These are phyloP conservation scores for Carpinus fangiana DNA, from an alignment of 306 rosid genomes.

Conservation along the genomic window DNA sequence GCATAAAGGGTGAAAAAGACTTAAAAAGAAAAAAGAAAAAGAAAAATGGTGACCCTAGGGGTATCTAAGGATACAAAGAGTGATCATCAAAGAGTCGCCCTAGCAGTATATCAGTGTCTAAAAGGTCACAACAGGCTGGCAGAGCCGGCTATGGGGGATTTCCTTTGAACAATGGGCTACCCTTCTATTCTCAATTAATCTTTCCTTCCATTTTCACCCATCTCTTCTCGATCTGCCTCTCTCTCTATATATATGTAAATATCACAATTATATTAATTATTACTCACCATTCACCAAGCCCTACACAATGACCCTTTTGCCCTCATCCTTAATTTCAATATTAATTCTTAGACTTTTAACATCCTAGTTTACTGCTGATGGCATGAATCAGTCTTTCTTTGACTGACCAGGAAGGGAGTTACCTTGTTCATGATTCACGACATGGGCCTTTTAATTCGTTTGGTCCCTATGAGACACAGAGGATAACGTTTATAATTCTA, in stretches of 20 bases:
- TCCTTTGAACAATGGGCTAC: conserved; percentile 16
- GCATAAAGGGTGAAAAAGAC: background rate
- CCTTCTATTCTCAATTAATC: conserved; percentile 8
- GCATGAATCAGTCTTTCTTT: no score
- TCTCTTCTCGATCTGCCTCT: background rate
- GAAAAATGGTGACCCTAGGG: conserved; percentile 14
- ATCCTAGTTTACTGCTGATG: no score
- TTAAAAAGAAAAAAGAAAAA: background rate
- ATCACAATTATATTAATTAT: no score
- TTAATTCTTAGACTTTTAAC: no score
- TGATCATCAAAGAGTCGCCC: conserved; percentile 1
- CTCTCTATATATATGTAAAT: no score
- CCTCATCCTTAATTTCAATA: background rate
- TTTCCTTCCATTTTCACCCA: background rate
- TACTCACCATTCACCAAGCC: background rate
- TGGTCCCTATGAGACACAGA: no score
- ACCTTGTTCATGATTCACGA: no score
- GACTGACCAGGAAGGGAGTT: no score
- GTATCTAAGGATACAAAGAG: conserved; percentile 20
- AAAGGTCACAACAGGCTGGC: conserved; percentile 35
- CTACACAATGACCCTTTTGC: background rate
- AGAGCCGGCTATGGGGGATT: conserved; percentile 8
- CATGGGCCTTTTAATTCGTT: no score
- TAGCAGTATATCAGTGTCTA: conserved; percentile 5
- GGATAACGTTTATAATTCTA: no score